Evolutionary conservation across 352 stramenopile species (phyloP).

Genomic region (Globisporangium parvum): DNA sequence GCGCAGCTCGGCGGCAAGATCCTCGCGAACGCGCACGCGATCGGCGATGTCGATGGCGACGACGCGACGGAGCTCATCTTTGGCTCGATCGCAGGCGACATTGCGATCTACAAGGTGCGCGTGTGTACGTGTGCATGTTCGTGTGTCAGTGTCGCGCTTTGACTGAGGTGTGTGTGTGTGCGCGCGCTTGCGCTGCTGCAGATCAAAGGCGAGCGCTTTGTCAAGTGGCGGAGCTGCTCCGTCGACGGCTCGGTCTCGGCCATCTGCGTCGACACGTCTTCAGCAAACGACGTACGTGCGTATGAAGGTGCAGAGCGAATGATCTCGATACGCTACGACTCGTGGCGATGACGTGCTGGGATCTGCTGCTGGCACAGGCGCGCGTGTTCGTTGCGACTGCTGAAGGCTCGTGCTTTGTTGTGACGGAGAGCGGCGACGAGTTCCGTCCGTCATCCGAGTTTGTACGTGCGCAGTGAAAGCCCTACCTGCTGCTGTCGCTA

Average conservation of each 20-base stretch:
- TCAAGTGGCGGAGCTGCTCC: constrained; percentile 45
- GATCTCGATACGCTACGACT: background rate
- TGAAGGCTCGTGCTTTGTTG: constrained; percentile 61
- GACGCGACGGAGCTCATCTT: constrained; percentile 60
- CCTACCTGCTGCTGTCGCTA: too few relatives aligned
- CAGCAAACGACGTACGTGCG: constrained; percentile 29
- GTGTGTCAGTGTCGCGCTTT: too few relatives aligned
- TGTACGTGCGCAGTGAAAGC: constrained; percentile 22
- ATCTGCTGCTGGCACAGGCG: constrained; percentile 17
- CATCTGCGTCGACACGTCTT: constrained; percentile 47
- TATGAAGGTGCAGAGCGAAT: background rate
- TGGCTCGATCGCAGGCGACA: constrained; percentile 47
- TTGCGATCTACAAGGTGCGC: constrained; percentile 68
- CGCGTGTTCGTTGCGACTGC: constrained; percentile 71
- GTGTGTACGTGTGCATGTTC: background rate
- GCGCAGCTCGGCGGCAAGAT: constrained; percentile 61
- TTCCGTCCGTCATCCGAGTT: constrained; percentile 58
- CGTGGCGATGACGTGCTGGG: too few relatives aligned
- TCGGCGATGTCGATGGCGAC: constrained; percentile 63
- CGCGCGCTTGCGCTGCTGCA: constrained; percentile 7
- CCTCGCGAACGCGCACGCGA: constrained; percentile 58
- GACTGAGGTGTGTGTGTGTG: too few relatives aligned
- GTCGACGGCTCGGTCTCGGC: constrained; percentile 70
- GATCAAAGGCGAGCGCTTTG: constrained; percentile 41
- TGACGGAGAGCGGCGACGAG: constrained; percentile 39